Evolutionary conservation across 2,329 filamentous ascomycete genomes (phyloP), one percentile per base, ranked within the genome.

Genomic region (Sarocladiaceae sp.): DNA sequence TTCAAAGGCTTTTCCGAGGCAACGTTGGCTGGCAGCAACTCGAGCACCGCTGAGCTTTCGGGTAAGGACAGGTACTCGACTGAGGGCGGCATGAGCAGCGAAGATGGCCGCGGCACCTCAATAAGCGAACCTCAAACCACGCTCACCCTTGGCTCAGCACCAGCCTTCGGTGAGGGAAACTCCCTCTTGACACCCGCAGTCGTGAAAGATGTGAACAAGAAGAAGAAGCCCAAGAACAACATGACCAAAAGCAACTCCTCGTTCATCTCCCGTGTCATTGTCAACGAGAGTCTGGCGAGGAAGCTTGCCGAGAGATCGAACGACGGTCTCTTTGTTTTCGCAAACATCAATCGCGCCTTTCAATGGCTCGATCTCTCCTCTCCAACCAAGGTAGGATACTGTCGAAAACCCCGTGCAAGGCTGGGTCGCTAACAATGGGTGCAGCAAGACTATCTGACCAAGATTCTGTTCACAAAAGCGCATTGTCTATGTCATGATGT

Each of bases 231-330:
- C 2, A 98, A 97, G 74, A 97, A 91, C 66, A 97, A 94, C 63
- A 93, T 98, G 63, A 83, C 91, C 43, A 98, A 98, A 72, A 97
- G 89, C 68, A 97, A 95, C 64, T 98, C 93, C 9, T 95, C 91
- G 1, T 98, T 96, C 59, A 93, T 98, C 23, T 96, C 91, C n/a
- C 74, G 93, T 45, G 91, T 96, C 24, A 95, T 97, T 51, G 83
- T 89, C 13, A 87, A 95, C 57, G 93, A 98, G 55, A 74, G 75
- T 4, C 65, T 94, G 45, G 74, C 77, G 18, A 95, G 93, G 65
- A 82, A 86, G 51, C 65, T 97, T 50, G 77, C 80, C 40, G 93
- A 97, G 24, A 82, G 88, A 50, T 80, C 82, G 11, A 72, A 73
- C 2, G 86, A 93, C 50, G 90, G 89, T 1, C 64, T 93, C 3